Evolutionary conservation across 2,329 filamentous ascomycete species (phyloP).

Genomic region (Eutypa lata): DNA sequence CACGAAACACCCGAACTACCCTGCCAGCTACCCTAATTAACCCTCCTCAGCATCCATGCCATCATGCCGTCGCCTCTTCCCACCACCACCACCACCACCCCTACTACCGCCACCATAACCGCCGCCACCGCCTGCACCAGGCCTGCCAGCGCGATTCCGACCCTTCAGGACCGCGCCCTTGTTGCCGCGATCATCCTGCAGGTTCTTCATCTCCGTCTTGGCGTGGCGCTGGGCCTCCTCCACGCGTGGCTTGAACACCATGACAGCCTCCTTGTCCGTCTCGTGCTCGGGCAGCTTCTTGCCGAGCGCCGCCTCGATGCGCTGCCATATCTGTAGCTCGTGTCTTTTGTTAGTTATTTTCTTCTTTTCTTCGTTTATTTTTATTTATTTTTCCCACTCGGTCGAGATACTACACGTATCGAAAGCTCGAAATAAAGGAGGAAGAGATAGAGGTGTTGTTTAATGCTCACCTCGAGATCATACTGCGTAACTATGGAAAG

Average conservation of each 20-base stretch:
- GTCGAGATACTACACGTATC: no score
- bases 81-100: no score
- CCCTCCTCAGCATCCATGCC: conserved; percentile 77
- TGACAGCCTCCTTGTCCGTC: conserved; percentile 76
- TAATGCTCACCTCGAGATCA: conserved; percentile 44
- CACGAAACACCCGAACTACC: no score
- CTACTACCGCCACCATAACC: no score
- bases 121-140: no score
- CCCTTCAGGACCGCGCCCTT: conserved; percentile 46
- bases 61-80: conserved; percentile 42
- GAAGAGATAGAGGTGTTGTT: background rate
- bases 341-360: no score
- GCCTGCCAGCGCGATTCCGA: conserved; percentile 40
- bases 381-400: no score
- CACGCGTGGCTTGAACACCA: conserved; percentile 74
- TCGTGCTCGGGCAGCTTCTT: conserved; percentile 70
- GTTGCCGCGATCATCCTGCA: conserved; percentile 67
- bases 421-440: background rate
- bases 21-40: no score
- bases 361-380: no score
- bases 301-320: conserved; percentile 80
- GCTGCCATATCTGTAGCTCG: conserved; percentile 54
- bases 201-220: conserved; percentile 74
- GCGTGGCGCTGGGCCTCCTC: conserved; percentile 81
- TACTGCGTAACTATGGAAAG: conserved; percentile 84